Evolutionary conservation across 371 early-diverging fungal species (phyloP).

Genomic region (Apophysomyces variabilis): DNA sequence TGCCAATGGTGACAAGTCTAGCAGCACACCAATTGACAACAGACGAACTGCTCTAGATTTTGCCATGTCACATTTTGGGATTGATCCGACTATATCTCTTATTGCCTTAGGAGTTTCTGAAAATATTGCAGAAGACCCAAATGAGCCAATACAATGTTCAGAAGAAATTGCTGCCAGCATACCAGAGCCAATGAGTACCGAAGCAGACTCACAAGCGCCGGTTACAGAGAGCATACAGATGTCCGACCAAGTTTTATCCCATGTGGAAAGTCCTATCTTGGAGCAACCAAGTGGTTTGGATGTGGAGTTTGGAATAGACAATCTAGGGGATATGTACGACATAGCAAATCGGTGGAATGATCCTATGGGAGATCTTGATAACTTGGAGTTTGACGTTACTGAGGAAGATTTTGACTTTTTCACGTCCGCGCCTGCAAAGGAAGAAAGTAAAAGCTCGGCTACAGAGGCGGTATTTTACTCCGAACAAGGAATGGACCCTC

Average conservation of each 20-base stretch:
- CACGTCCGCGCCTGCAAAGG: background rate
- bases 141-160: background rate
- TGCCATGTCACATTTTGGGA: background rate
- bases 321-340: background rate
- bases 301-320: background rate
- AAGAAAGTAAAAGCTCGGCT: background rate
- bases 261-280: background rate
- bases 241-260: background rate
- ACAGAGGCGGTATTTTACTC: background rate
- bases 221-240: background rate
- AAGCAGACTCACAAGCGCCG: background rate
- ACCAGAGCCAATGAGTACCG: background rate
- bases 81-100: slow-evolving; percentile 6
- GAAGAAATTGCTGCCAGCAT: background rate
- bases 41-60: background rate
- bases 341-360: slow-evolving; percentile 21
- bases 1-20: background rate
- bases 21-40: background rate
- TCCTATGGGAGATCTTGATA: slow-evolving; percentile 43
- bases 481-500: background rate
- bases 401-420: slow-evolving; percentile 58
- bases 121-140: background rate
- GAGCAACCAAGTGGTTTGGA: background rate
- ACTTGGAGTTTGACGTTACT: slow-evolving; percentile 48
- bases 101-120: background rate